Conservation (phyloP, 2,329 filamentous ascomycete species). For the Colletotrichum brevisporum region DNA sequence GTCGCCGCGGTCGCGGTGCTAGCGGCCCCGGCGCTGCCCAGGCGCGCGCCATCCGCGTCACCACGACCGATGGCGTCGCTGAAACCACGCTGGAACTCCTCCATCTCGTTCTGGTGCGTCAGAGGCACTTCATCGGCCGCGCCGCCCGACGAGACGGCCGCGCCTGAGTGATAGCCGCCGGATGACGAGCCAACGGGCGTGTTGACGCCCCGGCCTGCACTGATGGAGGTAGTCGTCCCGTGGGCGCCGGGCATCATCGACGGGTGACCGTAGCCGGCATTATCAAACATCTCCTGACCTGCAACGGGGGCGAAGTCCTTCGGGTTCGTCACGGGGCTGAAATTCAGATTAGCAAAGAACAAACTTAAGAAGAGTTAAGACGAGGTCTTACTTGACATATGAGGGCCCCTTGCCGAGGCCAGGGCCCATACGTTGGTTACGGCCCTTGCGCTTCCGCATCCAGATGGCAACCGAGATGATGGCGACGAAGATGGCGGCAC, state of each 20-base stretch:
- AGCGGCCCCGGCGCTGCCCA: slow-evolving; percentile 48
- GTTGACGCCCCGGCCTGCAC: slow-evolving; percentile 27
- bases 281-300: slow-evolving; percentile 36
- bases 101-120: slow-evolving; percentile 54
- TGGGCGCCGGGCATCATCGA: slow-evolving; percentile 39
- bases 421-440: slow-evolving; percentile 59
- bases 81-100: slow-evolving; percentile 62
- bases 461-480: slow-evolving; percentile 59
- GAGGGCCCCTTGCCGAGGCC: slow-evolving; percentile 54
- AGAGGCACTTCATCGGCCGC: slow-evolving; percentile 56
- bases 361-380: background rate
- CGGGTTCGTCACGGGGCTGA: slow-evolving; percentile 48
- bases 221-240: slow-evolving; percentile 40
- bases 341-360: slow-evolving; percentile 41
- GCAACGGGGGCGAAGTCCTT: slow-evolving; percentile 48
- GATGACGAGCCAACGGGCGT: slow-evolving; percentile 5
- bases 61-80: slow-evolving; percentile 56
- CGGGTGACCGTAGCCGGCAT: slow-evolving; percentile 36
- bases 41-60: slow-evolving; percentile 54
- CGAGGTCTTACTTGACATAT: slow-evolving; percentile 57
- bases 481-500: slow-evolving; percentile 61
- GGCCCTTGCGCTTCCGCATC: slow-evolving; percentile 59
- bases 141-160: slow-evolving; percentile 33
- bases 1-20: slow-evolving; percentile 40
- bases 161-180: slow-evolving; percentile 38